phyloP scores from a whole-genome alignment of 441 rosid genomes.

The Bruguiera hainesii region DNA sequence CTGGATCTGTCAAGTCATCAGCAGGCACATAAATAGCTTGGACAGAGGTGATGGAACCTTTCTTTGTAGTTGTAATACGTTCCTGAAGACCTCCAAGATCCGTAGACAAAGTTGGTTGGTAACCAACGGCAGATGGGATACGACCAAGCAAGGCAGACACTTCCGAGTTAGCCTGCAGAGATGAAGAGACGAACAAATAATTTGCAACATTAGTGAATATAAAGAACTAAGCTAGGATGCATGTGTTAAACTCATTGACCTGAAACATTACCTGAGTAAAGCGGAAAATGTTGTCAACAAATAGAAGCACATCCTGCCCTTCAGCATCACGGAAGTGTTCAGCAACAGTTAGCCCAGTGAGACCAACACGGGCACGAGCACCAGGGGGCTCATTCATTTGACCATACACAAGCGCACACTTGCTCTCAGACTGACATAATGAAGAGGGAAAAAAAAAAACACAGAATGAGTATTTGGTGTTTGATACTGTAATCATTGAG shows the following conservation, averaged over 20 bases:
- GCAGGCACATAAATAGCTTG: constrained; percentile 99
- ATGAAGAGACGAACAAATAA: neutral
- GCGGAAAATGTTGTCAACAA: constrained; percentile 95
- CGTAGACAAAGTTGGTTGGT: constrained; percentile 96
- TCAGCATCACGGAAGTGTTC: constrained; percentile 98
- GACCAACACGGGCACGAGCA: constrained; percentile 99
- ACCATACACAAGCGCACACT: constrained; percentile 93
- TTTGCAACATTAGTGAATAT: constrained; percentile 5
- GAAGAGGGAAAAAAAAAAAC: neutral
- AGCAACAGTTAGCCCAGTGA: constrained; percentile 91
- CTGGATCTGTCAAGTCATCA: constrained; percentile 99
- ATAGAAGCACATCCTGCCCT: constrained; percentile 96
- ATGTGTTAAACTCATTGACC: neutral
- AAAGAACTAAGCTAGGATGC: neutral
- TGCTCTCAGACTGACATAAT: constrained; percentile 66
- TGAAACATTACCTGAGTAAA: constrained; percentile 65
- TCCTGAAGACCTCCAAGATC: constrained; percentile 99
- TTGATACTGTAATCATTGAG: no score
- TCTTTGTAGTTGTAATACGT: constrained; percentile 95
- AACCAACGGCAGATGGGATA: constrained; percentile 98
- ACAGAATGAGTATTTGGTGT: neutral
- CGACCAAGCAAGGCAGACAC: constrained; percentile 99
- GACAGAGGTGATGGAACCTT: constrained; percentile 94
- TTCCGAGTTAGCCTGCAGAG: constrained; percentile 86
- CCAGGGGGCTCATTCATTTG: constrained; percentile 99